Evolutionary conservation across 495 filamentous ascomycete species (phyloP).

Genomic region (Geoglossum glabrum): DNA sequence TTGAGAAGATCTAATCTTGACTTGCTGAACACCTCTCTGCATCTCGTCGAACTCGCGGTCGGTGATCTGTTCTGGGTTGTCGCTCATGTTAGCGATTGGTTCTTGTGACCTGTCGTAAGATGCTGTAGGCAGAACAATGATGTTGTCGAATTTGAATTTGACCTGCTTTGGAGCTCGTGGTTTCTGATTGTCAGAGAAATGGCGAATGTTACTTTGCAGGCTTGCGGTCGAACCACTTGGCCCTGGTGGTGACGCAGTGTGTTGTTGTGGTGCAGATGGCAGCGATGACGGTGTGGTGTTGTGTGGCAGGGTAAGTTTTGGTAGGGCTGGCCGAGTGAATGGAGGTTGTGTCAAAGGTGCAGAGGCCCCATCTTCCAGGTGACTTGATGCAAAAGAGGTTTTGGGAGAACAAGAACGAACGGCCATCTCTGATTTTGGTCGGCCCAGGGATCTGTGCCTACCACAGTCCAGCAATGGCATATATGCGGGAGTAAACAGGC

Average conservation of each 20-base stretch:
- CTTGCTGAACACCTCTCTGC: neutral
- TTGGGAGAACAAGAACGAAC: neutral
- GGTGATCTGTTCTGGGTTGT: neutral
- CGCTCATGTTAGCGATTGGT: neutral
- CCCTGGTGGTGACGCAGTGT: neutral
- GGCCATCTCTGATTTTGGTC: conserved; percentile 4
- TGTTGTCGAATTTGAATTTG: neutral
- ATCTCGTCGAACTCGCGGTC: neutral
- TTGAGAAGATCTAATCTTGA: neutral
- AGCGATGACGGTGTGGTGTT: neutral
- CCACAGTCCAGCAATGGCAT: conserved; percentile 33
- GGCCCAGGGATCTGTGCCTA: conserved; percentile 14
- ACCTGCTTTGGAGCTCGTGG: neutral
- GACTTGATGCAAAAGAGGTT: neutral
- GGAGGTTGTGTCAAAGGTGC: neutral
- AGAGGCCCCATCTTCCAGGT: neutral
- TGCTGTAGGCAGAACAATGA: neutral
- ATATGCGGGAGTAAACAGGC: conserved; percentile 38
- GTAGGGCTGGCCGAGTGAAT: neutral
- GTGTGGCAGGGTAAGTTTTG: neutral
- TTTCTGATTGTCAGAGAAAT: neutral
- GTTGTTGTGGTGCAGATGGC: neutral
- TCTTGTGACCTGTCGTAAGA: neutral
- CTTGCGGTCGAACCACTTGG: neutral
- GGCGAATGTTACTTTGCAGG: neutral